phyloP scores from a whole-genome alignment of 2,329 filamentous ascomycete genomes.

The Xylaria multiplex region DNA sequence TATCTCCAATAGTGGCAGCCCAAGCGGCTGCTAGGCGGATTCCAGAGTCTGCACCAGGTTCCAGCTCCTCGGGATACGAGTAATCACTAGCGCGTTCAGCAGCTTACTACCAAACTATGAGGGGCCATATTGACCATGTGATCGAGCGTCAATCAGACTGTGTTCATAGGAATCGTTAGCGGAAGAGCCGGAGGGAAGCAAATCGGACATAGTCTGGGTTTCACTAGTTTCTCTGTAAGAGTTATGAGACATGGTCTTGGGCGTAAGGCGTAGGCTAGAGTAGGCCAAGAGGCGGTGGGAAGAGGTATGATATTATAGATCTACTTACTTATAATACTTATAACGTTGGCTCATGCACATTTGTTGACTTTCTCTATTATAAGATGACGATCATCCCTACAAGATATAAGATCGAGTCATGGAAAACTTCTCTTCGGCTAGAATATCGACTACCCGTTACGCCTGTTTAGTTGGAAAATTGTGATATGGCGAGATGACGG shows the following conservation, averaged over 20 bases:
- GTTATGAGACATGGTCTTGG: background rate
- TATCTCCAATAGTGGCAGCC: background rate
- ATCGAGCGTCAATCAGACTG: slow-evolving; percentile 2
- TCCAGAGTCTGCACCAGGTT: background rate
- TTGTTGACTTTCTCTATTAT: background rate
- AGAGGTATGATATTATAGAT: background rate
- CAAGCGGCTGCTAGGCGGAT: background rate
- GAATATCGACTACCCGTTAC: background rate
- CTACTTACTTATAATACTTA: background rate
- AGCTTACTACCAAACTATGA: slow-evolving; percentile 1
- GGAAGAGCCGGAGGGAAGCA: background rate
- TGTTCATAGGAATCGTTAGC: background rate
- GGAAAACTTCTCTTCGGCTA: background rate
- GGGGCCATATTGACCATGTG: slow-evolving; percentile 1
- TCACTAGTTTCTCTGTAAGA: background rate
- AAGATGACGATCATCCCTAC: too few species aligned
- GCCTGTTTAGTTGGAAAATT: background rate
- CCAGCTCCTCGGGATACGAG: background rate
- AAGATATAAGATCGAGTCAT: too few species aligned
- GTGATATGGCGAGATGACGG: background rate
- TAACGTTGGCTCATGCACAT: background rate
- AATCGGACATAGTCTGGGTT: background rate
- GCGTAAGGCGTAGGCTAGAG: background rate
- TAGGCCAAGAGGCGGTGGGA: background rate
- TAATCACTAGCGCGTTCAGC: background rate